Base-by-base conservation (phyloP, 352 stramenopile species). In the Globisporangium middletonii region DNA sequence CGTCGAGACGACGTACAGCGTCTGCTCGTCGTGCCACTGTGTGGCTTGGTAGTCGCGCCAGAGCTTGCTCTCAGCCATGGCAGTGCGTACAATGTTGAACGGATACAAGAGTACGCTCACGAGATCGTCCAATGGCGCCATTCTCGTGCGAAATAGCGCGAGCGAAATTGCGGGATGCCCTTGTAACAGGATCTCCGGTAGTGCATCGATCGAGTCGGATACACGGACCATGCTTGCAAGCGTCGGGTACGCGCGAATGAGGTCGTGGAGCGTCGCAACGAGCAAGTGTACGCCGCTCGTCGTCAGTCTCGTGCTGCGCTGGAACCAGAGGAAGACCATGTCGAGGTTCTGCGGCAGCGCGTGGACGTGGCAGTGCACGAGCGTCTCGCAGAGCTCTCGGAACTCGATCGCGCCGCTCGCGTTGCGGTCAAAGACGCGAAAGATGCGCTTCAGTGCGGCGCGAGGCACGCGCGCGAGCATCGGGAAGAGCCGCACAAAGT, bases 311-410 rank as follows among this genome's bases (percentile, higher is more conserved):
- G 60, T 46, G 2, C 65, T 66, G 44, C 60, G 51, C 55, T 55
- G 37, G 59, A 92, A 89, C 82, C 77, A 92, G 27, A 70, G 48
- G 49, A 87, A 89, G 15, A 75, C 63, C 19, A 89, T 53, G n/a
- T 71, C 67, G 5, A 80, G 68, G 60, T 82, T 76, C 37, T 73
- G 62, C 26, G 51, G 53, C 42, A 70, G 57, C 11, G 63, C 57
- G 23, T 58, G 62, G 26, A 54, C 55, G 18, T 65, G 69, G 43
- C 80, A 79, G 7, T 53, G 63, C 28, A 71, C 72, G 45, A 92
- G 62, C 59, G 69, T 67, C 60, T 84, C 76, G 50, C 82, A 89
- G 37, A 92, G 63, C 62, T 88, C 73, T 11, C 71, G 70, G 44
- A 89, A 92, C 64, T 79, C 73, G 47, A 89, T 62, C 48, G 66